Evolutionary conservation across 306 rosid species (phyloP).

Genomic region (Quercus gilva): DNA sequence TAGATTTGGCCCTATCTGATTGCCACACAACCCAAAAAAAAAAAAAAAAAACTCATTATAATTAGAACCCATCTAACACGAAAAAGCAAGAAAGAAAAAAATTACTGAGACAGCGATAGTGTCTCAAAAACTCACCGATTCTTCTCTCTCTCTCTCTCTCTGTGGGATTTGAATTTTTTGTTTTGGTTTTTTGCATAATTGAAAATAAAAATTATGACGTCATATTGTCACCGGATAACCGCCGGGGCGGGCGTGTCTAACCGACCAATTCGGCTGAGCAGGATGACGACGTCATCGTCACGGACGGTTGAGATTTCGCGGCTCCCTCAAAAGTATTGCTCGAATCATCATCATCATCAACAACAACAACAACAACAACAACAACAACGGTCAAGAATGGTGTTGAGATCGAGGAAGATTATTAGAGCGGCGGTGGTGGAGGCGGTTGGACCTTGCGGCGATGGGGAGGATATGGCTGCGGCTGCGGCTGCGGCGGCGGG

Average conservation of each 20-base stretch:
- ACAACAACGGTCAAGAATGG: constrained; percentile 5
- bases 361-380: no score
- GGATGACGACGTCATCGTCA: background rate
- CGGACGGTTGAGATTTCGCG: background rate
- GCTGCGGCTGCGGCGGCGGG: constrained; percentile 9
- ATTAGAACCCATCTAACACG: background rate
- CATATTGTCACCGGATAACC: constrained; percentile 34
- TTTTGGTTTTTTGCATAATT: background rate
- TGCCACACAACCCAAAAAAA: background rate
- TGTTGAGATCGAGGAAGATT: constrained; percentile 8
- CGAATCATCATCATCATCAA: background rate
- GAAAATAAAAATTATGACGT: constrained; percentile 15
- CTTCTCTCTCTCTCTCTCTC: background rate
- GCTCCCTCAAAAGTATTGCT: background rate
- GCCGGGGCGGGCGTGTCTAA: constrained; percentile 26
- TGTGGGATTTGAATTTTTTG: background rate
- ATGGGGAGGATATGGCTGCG: constrained; percentile 33
- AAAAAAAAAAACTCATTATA: background rate
- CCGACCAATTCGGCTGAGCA: constrained; percentile 20
- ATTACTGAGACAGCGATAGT: background rate
- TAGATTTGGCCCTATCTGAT: background rate
- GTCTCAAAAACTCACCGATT: no score
- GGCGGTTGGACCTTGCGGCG: constrained; percentile 16
- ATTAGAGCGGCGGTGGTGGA: constrained; percentile 25
- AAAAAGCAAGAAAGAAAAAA: background rate